Conservation (phyloP, 176 grass and related monocot species). For the Raddia distichophylla region DNA sequence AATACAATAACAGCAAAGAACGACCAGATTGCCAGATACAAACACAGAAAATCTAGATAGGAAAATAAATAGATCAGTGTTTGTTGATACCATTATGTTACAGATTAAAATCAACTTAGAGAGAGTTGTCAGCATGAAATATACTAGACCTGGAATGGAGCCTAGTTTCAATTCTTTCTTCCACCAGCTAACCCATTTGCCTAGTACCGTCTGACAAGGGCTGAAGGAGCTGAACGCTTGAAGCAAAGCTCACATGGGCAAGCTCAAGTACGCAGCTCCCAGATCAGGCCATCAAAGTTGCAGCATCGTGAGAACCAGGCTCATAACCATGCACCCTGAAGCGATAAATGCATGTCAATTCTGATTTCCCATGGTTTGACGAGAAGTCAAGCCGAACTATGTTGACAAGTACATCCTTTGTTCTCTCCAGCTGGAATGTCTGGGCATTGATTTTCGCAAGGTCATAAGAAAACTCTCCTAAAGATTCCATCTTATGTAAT, state of each 20-base stretch:
- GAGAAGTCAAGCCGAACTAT: constrained; percentile 63
- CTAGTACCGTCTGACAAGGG: background rate
- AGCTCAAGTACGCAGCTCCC: constrained; percentile 15
- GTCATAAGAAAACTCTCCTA: constrained; percentile 73
- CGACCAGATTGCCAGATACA: background rate
- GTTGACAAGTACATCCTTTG: constrained; percentile 44
- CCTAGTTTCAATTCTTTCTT: background rate
- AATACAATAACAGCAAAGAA: background rate
- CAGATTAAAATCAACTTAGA: constrained; percentile 15
- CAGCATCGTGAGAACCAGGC: constrained; percentile 31
- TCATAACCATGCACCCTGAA: constrained; percentile 86
- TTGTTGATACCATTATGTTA: background rate
- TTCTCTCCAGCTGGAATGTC: constrained; percentile 63
- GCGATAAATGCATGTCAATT: constrained; percentile 86
- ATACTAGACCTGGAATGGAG: background rate
- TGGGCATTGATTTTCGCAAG: constrained; percentile 76
- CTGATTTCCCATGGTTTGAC: constrained; percentile 71
- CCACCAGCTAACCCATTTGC: background rate
- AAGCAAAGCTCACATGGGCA: background rate
- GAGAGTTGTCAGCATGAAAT: background rate
- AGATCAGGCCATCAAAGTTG: constrained; percentile 37
- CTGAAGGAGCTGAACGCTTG: background rate
- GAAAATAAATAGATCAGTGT: constrained; percentile 6
- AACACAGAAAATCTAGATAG: constrained; percentile 22
- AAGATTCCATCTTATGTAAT: constrained; percentile 1